phyloP scores from a whole-genome alignment of 2,329 filamentous ascomycete species.

The Tolypocladium tundrense region DNA sequence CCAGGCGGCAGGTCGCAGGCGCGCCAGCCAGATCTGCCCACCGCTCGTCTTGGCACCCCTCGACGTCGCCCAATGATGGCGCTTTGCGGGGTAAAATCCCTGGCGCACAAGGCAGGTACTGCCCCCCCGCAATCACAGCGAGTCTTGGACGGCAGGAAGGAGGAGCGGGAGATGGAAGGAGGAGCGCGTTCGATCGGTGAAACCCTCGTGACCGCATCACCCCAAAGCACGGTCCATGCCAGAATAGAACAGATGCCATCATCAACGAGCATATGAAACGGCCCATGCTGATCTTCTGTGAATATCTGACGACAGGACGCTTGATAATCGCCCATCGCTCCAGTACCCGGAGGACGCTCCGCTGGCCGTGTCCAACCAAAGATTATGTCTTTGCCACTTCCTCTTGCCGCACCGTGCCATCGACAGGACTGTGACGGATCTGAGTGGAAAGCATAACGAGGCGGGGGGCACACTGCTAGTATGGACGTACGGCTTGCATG shows the following conservation, averaged over 20 bases:
- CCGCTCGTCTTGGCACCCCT: background rate
- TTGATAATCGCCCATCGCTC: background rate
- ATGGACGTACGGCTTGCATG: background rate
- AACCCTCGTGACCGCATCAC: background rate
- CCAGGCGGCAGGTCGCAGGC: too few species aligned
- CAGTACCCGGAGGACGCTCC: background rate
- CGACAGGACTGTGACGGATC: background rate
- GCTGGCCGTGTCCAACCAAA: too few species aligned
- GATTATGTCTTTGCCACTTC: background rate
- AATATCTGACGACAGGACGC: background rate
- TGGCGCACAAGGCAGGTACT: constrained; percentile 1
- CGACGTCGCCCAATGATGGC: constrained; percentile 2
- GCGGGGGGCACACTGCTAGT: background rate
- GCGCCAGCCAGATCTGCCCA: background rate
- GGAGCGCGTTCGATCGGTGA: background rate
- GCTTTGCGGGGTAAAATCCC: constrained; percentile 9
- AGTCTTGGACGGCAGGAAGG: background rate
- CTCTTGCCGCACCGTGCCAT: background rate
- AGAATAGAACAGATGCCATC: background rate
- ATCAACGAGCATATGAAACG: background rate
- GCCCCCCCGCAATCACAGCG: background rate
- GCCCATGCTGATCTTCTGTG: background rate
- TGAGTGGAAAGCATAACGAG: background rate
- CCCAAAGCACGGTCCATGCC: background rate
- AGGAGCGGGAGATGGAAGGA: background rate